A percentile compares a stretch with the other conserved stretches of the same genome.
phyloP scores from a whole-genome alignment of 345 rosid genomes.

The Eucalyptus marginata region DNA sequence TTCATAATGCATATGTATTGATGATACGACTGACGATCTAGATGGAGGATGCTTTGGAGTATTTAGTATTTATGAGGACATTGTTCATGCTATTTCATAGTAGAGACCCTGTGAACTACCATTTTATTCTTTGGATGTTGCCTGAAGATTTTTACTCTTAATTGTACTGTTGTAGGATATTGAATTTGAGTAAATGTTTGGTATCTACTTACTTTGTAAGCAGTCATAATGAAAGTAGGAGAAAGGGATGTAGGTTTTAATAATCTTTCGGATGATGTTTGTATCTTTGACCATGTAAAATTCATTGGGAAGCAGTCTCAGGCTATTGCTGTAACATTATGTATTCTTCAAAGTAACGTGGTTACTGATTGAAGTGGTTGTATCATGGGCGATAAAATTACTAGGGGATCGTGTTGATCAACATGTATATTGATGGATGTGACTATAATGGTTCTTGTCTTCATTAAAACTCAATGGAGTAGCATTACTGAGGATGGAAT shows the following conservation, averaged over 20 bases:
- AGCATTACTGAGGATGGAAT: neutral
- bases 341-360: neutral
- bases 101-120: neutral
- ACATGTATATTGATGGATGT: neutral
- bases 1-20: no score
- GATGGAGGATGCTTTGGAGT: no score
- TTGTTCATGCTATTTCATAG: neutral
- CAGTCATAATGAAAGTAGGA: neutral
- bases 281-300: neutral
- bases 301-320: neutral
- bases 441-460: neutral
- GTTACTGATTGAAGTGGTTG: neutral
- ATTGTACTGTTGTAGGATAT: neutral
- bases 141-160: neutral
- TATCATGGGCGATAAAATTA: neutral
- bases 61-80: neutral
- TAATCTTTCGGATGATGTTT: neutral
- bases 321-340: neutral
- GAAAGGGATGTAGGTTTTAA: neutral
- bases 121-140: neutral
- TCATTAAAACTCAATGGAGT: neutral
- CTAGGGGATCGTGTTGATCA: neutral
- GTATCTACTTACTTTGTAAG: neutral
- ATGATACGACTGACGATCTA: no score
- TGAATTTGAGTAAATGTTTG: neutral